Base-by-base conservation (phyloP, 2,329 filamentous ascomycete genomes). In the Cyanodermella asteris region DNA sequence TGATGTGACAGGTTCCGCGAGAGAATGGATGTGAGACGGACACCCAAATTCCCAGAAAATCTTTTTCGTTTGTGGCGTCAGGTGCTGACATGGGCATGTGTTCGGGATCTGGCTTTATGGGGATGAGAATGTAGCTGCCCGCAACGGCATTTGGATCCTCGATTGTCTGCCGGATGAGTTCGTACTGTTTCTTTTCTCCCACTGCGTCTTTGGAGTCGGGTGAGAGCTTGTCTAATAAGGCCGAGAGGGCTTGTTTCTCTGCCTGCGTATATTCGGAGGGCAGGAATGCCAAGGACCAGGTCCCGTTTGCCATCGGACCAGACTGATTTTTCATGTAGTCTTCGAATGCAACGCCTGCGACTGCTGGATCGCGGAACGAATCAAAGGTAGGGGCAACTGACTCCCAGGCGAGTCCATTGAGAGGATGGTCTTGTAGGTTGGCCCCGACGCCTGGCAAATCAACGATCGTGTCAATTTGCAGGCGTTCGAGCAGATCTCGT, bases 351-450 rank as follows among this genome's bases (percentile, higher is more conserved):
- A 4, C 24, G 14, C 21, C 3, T 6, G 26, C n/a, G 3, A 25
- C 9, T 4, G 5, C 4, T 16, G 23, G 13, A 4, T 28, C 20
- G 10, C 21, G 20, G 10, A 22, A 8, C 7, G 23, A 11, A 27
- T 27, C 13, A 16, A 3, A 13, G 3, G 25, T 16, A 8, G 15
- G 5, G n/a, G n/a, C n/a, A n/a, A n/a, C n/a, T n/a, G n/a, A n/a
- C n/a, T n/a, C n/a, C n/a, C n/a, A n/a, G n/a, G n/a, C n/a, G n/a
- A n/a, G n/a, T n/a, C n/a, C n/a, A n/a, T n/a, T n/a, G n/a, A n/a
- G n/a, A n/a, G n/a, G n/a, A n/a, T n/a, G 65, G 38, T 75, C 67
- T 29, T 67, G 51, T 4, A 75, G 50, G 44, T 73, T 68, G 29
- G 57, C 59, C 4, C 69, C 70, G 3, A 75, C 67, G 22, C 69